phyloP scores from a whole-genome alignment of 2,329 filamentous ascomycete genomes.

The Arthrobotrys iridis region DNA sequence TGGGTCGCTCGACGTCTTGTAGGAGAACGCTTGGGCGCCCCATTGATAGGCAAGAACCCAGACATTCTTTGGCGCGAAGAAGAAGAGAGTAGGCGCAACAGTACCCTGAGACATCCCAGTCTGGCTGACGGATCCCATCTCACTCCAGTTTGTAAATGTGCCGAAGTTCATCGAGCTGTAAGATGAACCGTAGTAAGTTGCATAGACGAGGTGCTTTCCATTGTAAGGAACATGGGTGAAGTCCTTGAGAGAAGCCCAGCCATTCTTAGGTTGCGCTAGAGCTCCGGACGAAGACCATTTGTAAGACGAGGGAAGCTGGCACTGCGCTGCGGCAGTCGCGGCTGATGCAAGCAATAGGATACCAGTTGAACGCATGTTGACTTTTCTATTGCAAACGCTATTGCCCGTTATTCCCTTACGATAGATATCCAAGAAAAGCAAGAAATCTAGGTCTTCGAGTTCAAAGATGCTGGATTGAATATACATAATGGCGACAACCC shows the following conservation, averaged over 20 bases:
- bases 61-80: slow-evolving; percentile 70
- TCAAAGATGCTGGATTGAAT: neutral
- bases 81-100: slow-evolving; percentile 72
- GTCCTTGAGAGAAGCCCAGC: slow-evolving; percentile 71
- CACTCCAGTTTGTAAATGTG: slow-evolving; percentile 67
- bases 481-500: too few species aligned
- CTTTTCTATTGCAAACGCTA: too few species aligned
- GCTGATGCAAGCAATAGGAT: slow-evolving; percentile 27
- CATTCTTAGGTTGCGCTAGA: slow-evolving; percentile 67
- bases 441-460: neutral
- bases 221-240: slow-evolving; percentile 70
- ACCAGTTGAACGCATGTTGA: slow-evolving; percentile 18
- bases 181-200: slow-evolving; percentile 63
- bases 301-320: slow-evolving; percentile 68
- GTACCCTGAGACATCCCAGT: slow-evolving; percentile 64
- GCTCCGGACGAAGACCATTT: slow-evolving; percentile 67
- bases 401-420: too few species aligned
- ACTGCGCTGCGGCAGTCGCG: slow-evolving; percentile 58
- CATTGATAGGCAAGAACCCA: slow-evolving; percentile 76
- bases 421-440: too few species aligned
- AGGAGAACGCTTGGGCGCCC: slow-evolving; percentile 70
- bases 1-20: slow-evolving; percentile 70
- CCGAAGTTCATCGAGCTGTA: slow-evolving; percentile 72
- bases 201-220: slow-evolving; percentile 71
- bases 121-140: slow-evolving; percentile 67